Percentiles rank a stretch among this genome's conserved stretches.
Conservation (phyloP, 148 eudicot species). For the Suaeda aralocaspica region DNA sequence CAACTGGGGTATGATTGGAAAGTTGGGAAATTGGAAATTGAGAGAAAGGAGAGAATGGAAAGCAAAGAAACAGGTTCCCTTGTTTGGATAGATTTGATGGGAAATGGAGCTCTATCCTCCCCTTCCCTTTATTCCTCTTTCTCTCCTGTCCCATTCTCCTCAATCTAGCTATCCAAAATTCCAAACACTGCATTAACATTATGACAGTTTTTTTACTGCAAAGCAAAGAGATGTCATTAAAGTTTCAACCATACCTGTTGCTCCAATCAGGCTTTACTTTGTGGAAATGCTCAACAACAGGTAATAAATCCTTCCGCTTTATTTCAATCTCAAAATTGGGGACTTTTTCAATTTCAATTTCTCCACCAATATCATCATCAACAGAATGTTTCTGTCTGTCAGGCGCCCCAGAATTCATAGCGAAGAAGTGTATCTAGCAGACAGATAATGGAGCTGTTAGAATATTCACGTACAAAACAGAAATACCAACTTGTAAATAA, state of each 20-base stretch:
- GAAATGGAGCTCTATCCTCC: no score
- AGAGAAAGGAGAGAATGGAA: no score
- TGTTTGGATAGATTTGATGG: no score
- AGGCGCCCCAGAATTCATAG: constrained; percentile 39
- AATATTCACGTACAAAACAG: neutral
- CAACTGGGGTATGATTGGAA: no score
- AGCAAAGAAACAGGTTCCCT: no score
- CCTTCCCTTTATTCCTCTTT: no score
- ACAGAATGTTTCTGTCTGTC: constrained; percentile 16
- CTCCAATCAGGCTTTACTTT: constrained; percentile 55
- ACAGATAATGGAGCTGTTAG: constrained; percentile 8
- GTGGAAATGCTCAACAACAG: constrained; percentile 78
- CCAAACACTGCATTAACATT: no score
- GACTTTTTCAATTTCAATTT: constrained; percentile 69
- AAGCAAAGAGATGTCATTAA: neutral
- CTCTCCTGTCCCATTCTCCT: no score
- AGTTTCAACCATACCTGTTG: constrained; percentile 46
- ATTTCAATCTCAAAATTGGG: constrained; percentile 65
- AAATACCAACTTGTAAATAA: neutral
- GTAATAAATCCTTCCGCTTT: constrained; percentile 74
- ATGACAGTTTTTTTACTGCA: neutral
- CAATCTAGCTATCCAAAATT: no score
- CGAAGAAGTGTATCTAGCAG: constrained; percentile 58
- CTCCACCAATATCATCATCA: constrained; percentile 45
- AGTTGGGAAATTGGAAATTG: no score